phyloP scores from a whole-genome alignment of 805 yeast species.

The Ogataea minuta region DNA sequence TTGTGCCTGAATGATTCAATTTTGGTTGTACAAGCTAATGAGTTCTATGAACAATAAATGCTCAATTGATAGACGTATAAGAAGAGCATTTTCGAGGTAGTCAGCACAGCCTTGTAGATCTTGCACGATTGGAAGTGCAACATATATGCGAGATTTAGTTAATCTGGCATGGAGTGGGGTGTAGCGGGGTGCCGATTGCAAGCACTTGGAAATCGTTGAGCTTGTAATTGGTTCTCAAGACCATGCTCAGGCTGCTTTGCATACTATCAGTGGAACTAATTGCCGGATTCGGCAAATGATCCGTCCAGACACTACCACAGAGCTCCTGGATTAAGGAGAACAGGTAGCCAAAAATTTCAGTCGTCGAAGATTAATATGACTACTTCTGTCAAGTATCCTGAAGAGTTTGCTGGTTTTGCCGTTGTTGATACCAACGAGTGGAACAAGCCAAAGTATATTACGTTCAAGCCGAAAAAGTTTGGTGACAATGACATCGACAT shows the following conservation, averaged over 20 bases:
- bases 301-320: slow-evolving; percentile 2
- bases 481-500: slow-evolving; percentile 50
- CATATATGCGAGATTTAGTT: no score
- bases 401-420: slow-evolving; percentile 61
- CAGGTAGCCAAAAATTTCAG: background rate
- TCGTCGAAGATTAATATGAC: slow-evolving; percentile 2
- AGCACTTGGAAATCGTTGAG: no score
- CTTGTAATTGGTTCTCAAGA: background rate
- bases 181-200: no score
- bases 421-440: slow-evolving; percentile 46
- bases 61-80: no score
- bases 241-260: background rate
- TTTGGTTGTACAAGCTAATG: no score
- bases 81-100: no score
- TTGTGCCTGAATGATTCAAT: no score
- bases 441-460: slow-evolving; percentile 52
- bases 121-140: no score
- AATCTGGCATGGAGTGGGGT: no score
- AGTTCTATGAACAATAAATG: no score
- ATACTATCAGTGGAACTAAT: background rate
- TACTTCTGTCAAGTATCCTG: slow-evolving; percentile 42
- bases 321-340: background rate
- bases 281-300: background rate
- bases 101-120: no score
- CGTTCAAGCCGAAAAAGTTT: slow-evolving; percentile 48